These are phyloP conservation scores for Monosporascus sp. DNA, from an alignment of 2,329 filamentous ascomycete species.

Conservation along the genomic window DNA sequence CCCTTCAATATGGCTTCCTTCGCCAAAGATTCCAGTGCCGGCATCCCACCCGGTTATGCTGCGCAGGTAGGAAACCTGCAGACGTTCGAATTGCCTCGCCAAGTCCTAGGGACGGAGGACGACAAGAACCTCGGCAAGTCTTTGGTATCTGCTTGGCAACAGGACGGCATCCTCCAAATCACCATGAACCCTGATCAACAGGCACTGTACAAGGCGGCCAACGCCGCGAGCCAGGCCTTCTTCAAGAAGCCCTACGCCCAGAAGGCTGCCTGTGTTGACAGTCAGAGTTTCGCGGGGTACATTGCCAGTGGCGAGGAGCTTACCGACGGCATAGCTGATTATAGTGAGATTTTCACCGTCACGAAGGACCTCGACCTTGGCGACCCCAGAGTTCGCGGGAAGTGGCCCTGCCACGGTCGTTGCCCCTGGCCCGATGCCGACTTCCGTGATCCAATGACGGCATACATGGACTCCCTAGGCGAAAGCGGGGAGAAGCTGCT, in stretches of 20 bases:
- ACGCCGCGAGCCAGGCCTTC: slow-evolving; percentile 32
- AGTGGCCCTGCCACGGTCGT: slow-evolving; percentile 46
- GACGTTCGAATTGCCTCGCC: slow-evolving; percentile 37
- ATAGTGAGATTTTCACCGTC: slow-evolving; percentile 48
- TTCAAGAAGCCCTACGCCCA: slow-evolving; percentile 30
- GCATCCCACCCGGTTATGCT: slow-evolving; percentile 25
- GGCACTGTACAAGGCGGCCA: slow-evolving; percentile 30
- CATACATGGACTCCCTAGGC: slow-evolving; percentile 37
- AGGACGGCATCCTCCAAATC: slow-evolving; percentile 44
- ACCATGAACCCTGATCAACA: slow-evolving; percentile 32
- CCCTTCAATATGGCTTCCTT: no score
- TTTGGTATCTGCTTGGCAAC: slow-evolving; percentile 37
- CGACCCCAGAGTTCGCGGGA: slow-evolving; percentile 33
- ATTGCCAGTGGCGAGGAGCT: slow-evolving; percentile 45
- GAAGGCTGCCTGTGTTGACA: slow-evolving; percentile 40
- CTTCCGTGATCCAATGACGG: slow-evolving; percentile 34
- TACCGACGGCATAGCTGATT: slow-evolving; percentile 44
- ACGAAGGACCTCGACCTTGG: slow-evolving; percentile 39
- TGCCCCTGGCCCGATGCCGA: slow-evolving; percentile 41
- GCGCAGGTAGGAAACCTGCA: slow-evolving; percentile 29
- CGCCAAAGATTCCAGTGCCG: background rate
- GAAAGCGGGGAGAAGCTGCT: slow-evolving; percentile 40
- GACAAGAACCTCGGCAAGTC: slow-evolving; percentile 34
- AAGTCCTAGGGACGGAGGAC: slow-evolving; percentile 27
- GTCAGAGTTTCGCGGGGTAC: slow-evolving; percentile 42